These are phyloP conservation scores for Cinnamomum chago DNA, from an alignment of 164 flowering plant genomes.

Conservation along the genomic window DNA sequence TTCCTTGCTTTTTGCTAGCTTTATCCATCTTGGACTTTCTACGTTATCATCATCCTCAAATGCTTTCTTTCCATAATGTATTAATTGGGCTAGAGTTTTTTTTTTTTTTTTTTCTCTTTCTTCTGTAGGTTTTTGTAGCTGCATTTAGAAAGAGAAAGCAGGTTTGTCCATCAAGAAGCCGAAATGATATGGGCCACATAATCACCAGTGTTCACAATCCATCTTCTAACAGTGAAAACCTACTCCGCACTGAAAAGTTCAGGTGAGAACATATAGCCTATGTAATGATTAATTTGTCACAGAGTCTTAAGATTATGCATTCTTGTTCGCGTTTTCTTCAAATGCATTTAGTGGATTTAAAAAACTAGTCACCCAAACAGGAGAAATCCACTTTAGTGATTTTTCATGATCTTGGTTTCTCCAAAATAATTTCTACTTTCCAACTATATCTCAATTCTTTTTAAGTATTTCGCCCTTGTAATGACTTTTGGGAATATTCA, in stretches of 20 bases:
- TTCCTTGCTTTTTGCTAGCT: slow-evolving; percentile 4
- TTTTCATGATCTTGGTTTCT: neutral
- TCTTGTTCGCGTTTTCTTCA: too few relatives aligned
- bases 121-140: slow-evolving; percentile 74
- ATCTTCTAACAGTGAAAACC: slow-evolving; percentile 8
- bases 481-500: slow-evolving; percentile 16
- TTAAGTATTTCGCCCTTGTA: neutral
- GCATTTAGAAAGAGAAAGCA: slow-evolving; percentile 69
- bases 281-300: neutral
- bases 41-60: neutral
- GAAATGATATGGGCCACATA: slow-evolving; percentile 8
- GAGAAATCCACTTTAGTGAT: neutral
- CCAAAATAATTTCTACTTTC: neutral
- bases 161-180: slow-evolving; percentile 47
- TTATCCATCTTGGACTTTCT: neutral
- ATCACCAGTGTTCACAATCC: neutral
- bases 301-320: neutral
- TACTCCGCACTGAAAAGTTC: slow-evolving; percentile 22
- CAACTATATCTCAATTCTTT: neutral
- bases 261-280: slow-evolving; percentile 12
- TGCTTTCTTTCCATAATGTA: neutral
- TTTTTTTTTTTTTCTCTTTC: neutral
- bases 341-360: too few relatives aligned
- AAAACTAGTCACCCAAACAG: neutral
- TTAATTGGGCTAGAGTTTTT: neutral